Base-by-base conservation (phyloP, 139 green algal genomes). In the Ettlia oleoabundans region DNA sequence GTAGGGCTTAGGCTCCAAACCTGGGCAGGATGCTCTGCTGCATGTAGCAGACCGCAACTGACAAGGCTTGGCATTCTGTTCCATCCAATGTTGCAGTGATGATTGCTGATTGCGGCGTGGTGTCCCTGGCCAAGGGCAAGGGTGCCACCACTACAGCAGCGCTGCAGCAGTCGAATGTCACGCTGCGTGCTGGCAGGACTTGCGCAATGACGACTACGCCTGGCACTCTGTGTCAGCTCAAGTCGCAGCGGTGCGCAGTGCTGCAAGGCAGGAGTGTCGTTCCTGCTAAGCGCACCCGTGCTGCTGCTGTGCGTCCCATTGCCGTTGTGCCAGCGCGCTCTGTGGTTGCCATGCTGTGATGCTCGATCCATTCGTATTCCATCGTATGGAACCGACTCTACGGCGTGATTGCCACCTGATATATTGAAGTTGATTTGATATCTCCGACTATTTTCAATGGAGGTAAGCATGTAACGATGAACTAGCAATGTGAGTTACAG, bases 101-200 rank as follows among this genome's bases (percentile, higher is more conserved):
- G 75, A 81, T 81, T 42, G 75, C 38, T 10, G 58, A 81, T 58
- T 81, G 55, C 58, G 75, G 75, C 75, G 38, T 81, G 3, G 63
- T 53, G 58, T 47, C 51, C 7, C 24, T 9, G 22, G 53, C 52
- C 35, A 80, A 80, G 73, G 53, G 73, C 35, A 80, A 80, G 73
- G 75, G 47, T 32, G 47, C 38, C 33, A n/a, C 58, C 15, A 35
- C 58, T 58, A 53, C 74, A 1, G 58, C 75, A 6, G n/a, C 74
- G 1, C 58, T 52, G 53, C 58, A 72, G 75, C 75, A 71, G 58
- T n/a, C 75, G n/a, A 19, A 2, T 4, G 73, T 26, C 3, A 35
- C 73, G 19, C 43, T 43, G 30, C 19, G 22, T 30, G 7, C 42
- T 42, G 13, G 3, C 70, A 33, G n/a, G 32, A 32, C 71, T 7